Evolutionary conservation across 1,284 basidiomycete genomes (phyloP).

Genomic region (Boletus hoseneyae): DNA sequence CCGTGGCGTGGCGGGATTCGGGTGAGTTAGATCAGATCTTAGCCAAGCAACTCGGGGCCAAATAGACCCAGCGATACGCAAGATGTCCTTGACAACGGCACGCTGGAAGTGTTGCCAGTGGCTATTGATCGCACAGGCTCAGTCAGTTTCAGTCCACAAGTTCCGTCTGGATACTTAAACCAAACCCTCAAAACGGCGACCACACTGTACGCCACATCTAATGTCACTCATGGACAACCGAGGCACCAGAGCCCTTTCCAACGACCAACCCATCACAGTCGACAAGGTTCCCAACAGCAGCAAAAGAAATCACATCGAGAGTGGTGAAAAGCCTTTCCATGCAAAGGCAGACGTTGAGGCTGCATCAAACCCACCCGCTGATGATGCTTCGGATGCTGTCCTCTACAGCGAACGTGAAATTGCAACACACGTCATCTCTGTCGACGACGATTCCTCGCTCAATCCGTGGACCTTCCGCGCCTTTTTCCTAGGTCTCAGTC

Average conservation of each 20-base stretch:
- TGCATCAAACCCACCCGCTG: conserved; percentile 16
- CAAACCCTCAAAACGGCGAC: too few relatives aligned
- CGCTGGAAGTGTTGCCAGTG: too few relatives aligned
- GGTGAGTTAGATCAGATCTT: too few relatives aligned
- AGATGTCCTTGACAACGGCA: too few relatives aligned
- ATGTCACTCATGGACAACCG: neutral
- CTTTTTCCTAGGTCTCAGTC: conserved; percentile 55
- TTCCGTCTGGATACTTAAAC: too few relatives aligned
- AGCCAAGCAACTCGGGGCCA: too few relatives aligned
- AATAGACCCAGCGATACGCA: too few relatives aligned
- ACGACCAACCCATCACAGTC: neutral
- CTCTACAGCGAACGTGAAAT: conserved; percentile 46
- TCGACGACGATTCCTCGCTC: conserved; percentile 53
- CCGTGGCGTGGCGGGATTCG: too few relatives aligned
- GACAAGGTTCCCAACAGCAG: neutral
- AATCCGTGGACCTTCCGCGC: conserved; percentile 58
- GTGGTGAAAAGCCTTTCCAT: conserved; percentile 17
- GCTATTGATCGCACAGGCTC: too few relatives aligned
- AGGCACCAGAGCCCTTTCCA: neutral
- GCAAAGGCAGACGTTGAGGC: conserved; percentile 35
- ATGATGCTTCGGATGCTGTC: conserved; percentile 26
- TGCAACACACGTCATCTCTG: conserved; percentile 48
- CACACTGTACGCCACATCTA: too few relatives aligned
- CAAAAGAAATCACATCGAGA: conserved; percentile 5
- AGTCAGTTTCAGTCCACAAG: too few relatives aligned